phyloP scores from a whole-genome alignment of 1,284 basidiomycete genomes.

The Pyrrhoderma noxium region DNA sequence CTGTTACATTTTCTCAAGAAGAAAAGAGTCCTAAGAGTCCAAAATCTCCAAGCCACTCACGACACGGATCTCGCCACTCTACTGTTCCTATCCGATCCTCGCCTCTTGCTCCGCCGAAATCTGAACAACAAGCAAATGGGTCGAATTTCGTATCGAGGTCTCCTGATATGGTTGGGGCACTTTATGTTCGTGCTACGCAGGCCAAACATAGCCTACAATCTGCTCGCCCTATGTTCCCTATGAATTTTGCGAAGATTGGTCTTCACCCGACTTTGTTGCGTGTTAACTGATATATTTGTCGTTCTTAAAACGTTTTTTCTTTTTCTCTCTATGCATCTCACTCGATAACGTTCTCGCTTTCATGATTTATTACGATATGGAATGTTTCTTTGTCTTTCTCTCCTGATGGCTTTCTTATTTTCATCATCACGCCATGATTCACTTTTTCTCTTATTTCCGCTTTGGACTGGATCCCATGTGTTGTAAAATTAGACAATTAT shows the following conservation, averaged over 20 bases:
- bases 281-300: not conserved
- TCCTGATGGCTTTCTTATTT: too few relatives aligned
- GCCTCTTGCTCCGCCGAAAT: constrained; percentile 8
- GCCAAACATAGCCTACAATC: not conserved
- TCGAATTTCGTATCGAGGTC: not conserved
- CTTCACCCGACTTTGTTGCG: constrained; percentile 6
- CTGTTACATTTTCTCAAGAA: not conserved
- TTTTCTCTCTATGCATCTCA: too few relatives aligned
- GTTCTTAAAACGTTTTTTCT: too few relatives aligned
- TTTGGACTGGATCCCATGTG: too few relatives aligned
- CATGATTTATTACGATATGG: too few relatives aligned
- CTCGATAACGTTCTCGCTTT: too few relatives aligned
- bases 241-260: constrained; percentile 13
- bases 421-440: too few relatives aligned
- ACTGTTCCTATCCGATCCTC: constrained; percentile 11
- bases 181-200: not conserved
- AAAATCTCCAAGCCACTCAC: not conserved
- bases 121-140: not conserved
- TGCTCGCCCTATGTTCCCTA: constrained; percentile 6
- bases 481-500: too few relatives aligned
- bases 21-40: not conserved
- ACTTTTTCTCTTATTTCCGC: too few relatives aligned
- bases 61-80: constrained; percentile 1
- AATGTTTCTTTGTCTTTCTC: too few relatives aligned
- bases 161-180: not conserved